Evolutionary conservation across 1,284 basidiomycete species (phyloP).

Genomic region (Polyporus tsugae): DNA sequence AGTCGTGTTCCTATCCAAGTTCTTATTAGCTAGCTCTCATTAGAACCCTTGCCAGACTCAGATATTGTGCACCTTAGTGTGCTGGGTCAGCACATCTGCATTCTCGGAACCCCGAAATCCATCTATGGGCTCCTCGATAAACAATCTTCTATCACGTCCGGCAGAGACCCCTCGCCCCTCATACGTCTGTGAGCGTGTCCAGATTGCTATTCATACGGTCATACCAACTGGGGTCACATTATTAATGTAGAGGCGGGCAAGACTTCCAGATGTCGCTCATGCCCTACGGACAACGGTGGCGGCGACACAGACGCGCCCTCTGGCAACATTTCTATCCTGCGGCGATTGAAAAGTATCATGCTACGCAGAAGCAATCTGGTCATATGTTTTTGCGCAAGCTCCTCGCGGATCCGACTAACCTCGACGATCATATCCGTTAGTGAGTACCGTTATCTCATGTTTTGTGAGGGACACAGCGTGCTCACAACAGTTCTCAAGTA

Average conservation of each 20-base stretch:
- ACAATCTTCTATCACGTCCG: constrained; percentile 16
- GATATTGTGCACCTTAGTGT: constrained; percentile 14
- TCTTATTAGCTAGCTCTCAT: not conserved
- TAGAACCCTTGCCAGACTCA: not conserved
- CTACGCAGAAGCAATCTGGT: not conserved
- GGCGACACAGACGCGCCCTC: constrained; percentile 29
- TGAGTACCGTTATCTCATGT: not conserved
- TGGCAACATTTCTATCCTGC: constrained; percentile 18
- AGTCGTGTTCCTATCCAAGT: not conserved
- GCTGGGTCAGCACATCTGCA: constrained; percentile 8
- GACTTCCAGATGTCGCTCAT: constrained; percentile 5
- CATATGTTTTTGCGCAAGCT: not conserved
- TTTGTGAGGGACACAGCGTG: too few species aligned
- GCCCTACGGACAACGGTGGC: constrained; percentile 30
- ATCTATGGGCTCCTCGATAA: constrained; percentile 23
- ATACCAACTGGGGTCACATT: not conserved
- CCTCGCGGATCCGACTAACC: not conserved
- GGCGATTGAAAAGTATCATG: not conserved
- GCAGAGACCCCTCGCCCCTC: not conserved
- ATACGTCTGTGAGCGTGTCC: not conserved
- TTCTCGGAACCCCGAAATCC: constrained; percentile 12
- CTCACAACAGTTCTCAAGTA: constrained; percentile 6
- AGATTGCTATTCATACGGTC: not conserved
- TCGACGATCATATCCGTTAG: constrained; percentile 5
- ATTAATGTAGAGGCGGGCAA: not conserved